These are phyloP conservation scores for Metschnikowia amazonensis DNA, from an alignment of 805 yeast species.

Conservation along the genomic window DNA sequence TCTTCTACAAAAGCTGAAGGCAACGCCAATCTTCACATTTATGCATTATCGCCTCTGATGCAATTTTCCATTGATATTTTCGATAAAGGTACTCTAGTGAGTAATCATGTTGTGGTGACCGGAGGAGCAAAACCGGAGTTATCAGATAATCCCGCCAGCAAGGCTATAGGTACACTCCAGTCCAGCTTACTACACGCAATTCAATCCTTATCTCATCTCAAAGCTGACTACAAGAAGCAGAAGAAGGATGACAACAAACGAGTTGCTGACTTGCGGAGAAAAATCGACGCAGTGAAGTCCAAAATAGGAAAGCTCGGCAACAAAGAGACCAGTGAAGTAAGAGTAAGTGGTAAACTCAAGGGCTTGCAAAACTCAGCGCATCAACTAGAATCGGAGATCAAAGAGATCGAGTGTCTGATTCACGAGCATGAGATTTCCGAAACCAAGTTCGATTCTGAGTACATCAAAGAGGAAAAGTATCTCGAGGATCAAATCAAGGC, in stretches of 20 bases:
- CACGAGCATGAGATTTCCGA: constrained; percentile 14
- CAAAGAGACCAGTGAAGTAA: constrained; percentile 25
- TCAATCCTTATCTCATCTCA: constrained; percentile 23
- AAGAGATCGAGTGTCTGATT: constrained; percentile 20
- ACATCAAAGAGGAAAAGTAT: constrained; percentile 20
- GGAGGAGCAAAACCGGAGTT: constrained; percentile 2
- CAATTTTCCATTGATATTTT: constrained; percentile 36
- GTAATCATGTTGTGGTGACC: constrained; percentile 32
- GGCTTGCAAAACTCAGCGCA: constrained; percentile 38
- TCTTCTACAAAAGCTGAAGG: constrained; percentile 4
- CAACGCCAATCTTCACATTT: constrained; percentile 23
- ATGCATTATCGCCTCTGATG: constrained; percentile 35
- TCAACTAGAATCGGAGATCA: constrained; percentile 37
- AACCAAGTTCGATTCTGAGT: constrained; percentile 13
- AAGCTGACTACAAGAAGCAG: constrained; percentile 26
- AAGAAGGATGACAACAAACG: constrained; percentile 39
- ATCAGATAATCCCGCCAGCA: constrained; percentile 14
- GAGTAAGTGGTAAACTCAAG: constrained; percentile 35
- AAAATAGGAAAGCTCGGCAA: constrained; percentile 30
- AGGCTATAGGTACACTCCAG: constrained; percentile 31
- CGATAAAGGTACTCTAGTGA: constrained; percentile 15
- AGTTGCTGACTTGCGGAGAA: constrained; percentile 29
- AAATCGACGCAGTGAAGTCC: constrained; percentile 29
- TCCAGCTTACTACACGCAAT: constrained; percentile 32
- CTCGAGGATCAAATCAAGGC: constrained; percentile 21